phyloP scores from a whole-genome alignment of 805 yeast species.

The Priceomyces carsonii region DNA sequence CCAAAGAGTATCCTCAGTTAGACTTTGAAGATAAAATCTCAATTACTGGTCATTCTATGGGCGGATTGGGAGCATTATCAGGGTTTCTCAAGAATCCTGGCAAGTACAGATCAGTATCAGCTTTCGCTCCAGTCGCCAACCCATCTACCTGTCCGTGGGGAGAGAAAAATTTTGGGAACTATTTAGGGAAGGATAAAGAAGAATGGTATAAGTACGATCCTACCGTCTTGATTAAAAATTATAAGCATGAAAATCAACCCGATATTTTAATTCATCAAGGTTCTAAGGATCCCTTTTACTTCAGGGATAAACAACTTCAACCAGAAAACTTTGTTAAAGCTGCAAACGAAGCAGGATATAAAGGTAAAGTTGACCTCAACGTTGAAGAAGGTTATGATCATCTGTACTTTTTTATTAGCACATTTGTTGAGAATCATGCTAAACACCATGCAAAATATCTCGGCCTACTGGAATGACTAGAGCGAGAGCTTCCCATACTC shows the following conservation, averaged over 20 bases:
- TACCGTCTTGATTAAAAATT: slow-evolving; percentile 63
- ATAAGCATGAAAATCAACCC: slow-evolving; percentile 52
- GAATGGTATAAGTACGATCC: slow-evolving; percentile 84
- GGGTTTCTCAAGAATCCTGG: slow-evolving; percentile 67
- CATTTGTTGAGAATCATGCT: slow-evolving; percentile 82
- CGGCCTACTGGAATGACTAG: slow-evolving; percentile 23
- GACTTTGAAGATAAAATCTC: slow-evolving; percentile 63
- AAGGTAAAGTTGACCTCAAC: slow-evolving; percentile 58
- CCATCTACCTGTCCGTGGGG: slow-evolving; percentile 88
- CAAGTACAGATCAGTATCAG: slow-evolving; percentile 75
- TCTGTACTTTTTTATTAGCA: slow-evolving; percentile 79
- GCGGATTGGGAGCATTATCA: slow-evolving; percentile 90
- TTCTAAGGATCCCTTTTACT: slow-evolving; percentile 69
- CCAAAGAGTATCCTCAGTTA: slow-evolving; percentile 43
- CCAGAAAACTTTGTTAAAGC: slow-evolving; percentile 73
- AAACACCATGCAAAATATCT: slow-evolving; percentile 78
- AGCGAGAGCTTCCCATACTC: background rate
- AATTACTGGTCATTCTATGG: slow-evolving; percentile 98
- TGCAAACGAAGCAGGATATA: slow-evolving; percentile 56
- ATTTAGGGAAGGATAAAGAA: slow-evolving; percentile 63
- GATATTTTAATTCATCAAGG: slow-evolving; percentile 84
- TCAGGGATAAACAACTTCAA: slow-evolving; percentile 59
- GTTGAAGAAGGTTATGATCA: slow-evolving; percentile 87
- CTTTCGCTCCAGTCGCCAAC: slow-evolving; percentile 87
- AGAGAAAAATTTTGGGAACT: slow-evolving; percentile 73